Percentiles rank a stretch among this genome's conserved stretches.
Conservation (phyloP, 1,284 basidiomycete species). For the Malassezia sp. region DNA sequence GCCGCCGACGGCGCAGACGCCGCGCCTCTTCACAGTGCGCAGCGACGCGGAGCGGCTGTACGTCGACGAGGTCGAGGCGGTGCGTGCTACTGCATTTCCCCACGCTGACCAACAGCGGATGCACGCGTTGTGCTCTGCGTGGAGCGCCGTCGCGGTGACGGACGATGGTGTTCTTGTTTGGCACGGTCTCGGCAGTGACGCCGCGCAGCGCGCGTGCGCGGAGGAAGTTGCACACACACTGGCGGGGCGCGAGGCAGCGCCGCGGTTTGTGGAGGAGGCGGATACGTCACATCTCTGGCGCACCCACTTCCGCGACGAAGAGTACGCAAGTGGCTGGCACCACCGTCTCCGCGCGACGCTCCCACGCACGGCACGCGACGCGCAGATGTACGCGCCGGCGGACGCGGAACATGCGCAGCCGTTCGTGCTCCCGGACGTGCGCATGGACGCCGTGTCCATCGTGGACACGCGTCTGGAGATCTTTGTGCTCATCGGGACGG, state of each 20-base stretch:
- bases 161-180: slow-evolving; percentile 1
- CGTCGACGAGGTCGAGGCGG: slow-evolving; percentile 3
- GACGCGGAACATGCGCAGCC: slow-evolving; percentile 1
- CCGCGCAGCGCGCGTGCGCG: slow-evolving; percentile 4
- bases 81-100: too few relatives aligned
- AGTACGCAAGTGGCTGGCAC: slow-evolving; percentile 13
- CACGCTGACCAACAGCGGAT: too few relatives aligned
- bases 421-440: slow-evolving; percentile 12
- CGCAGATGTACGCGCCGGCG: background rate
- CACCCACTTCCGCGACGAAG: background rate
- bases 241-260: background rate
- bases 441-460: slow-evolving; percentile 20
- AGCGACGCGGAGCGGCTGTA: background rate
- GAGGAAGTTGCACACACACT: background rate
- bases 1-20: background rate
- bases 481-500: slow-evolving; percentile 28
- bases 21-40: slow-evolving; percentile 8
- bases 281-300: background rate
- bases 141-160: slow-evolving; percentile 3
- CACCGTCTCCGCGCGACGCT: slow-evolving; percentile 2
- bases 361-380: background rate
- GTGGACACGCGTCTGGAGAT: slow-evolving; percentile 25
- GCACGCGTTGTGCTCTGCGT: slow-evolving; percentile 9
- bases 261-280: background rate
- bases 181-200: slow-evolving; percentile 14